These are phyloP conservation scores for Penicillium sp. DNA, from an alignment of 2,329 filamentous ascomycete genomes.

Conservation along the genomic window DNA sequence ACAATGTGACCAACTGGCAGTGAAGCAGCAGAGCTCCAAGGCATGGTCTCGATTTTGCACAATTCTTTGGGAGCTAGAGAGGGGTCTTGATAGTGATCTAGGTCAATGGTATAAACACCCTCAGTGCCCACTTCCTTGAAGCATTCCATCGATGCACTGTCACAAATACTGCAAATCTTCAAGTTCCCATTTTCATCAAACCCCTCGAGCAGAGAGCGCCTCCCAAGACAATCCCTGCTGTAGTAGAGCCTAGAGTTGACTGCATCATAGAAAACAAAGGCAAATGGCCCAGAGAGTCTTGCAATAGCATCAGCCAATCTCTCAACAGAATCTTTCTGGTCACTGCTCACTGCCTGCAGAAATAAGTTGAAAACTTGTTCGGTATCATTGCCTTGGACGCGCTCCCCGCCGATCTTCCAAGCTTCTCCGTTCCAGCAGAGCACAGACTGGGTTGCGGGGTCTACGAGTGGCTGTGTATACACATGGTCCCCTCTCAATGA, in stretches of 20 bases:
- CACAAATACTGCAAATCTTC: conserved; percentile 69
- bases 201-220: conserved; percentile 70
- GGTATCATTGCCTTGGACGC: conserved; percentile 73
- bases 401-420: conserved; percentile 66
- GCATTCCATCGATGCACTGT: conserved; percentile 45
- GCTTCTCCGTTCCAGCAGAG: conserved; percentile 98
- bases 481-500: conserved; percentile 75
- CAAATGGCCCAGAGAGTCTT: conserved; percentile 76
- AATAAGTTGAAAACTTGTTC: conserved; percentile 65
- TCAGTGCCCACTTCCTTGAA: conserved; percentile 85
- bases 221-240: conserved; percentile 81
- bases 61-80: conserved; percentile 11
- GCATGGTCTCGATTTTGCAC: conserved; percentile 27
- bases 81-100: conserved; percentile 38
- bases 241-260: conserved; percentile 66
- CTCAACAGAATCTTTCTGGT: conserved; percentile 23
- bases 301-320: conserved; percentile 52
- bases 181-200: conserved; percentile 53
- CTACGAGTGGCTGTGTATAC: conserved; percentile 69
- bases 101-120: conserved; percentile 69
- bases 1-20: conserved; percentile 25
- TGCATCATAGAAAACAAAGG: conserved; percentile 79
- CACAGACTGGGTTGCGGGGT: conserved; percentile 57
- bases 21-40: conserved; percentile 27
- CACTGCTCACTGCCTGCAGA: conserved; percentile 39